Conservation (phyloP, 768 basidiomycete genomes). For the Lactarius psammicola region DNA sequence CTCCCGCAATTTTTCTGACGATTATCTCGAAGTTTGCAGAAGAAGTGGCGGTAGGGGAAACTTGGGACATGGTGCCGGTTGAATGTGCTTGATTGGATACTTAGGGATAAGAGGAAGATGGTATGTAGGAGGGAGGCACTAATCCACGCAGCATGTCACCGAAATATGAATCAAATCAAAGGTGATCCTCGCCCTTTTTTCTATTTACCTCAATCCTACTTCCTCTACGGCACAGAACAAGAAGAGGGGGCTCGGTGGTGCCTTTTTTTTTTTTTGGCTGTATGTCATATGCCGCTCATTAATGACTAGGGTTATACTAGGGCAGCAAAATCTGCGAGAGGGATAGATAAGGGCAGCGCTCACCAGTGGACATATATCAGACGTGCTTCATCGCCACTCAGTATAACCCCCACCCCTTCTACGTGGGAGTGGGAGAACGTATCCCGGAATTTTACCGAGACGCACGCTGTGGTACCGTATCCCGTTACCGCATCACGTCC, state of each 20-base stretch:
- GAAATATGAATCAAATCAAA: too few species aligned
- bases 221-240: neutral
- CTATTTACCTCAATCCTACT: too few species aligned
- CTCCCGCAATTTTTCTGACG: too few species aligned
- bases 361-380: neutral
- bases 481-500: neutral
- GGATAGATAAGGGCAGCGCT: neutral
- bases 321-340: slow-evolving; percentile 28
- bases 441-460: neutral
- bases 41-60: too few species aligned
- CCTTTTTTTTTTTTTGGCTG: slow-evolving; percentile 30
- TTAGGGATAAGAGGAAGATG: too few species aligned
- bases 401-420: neutral
- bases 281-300: slow-evolving; percentile 29
- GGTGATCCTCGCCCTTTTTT: too few species aligned
- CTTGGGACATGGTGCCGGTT: too few species aligned
- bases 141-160: too few species aligned
- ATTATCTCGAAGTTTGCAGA: too few species aligned
- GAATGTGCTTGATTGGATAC: too few species aligned
- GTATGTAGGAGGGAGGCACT: too few species aligned
- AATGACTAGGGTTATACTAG: slow-evolving; percentile 29
- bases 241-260: slow-evolving; percentile 24
- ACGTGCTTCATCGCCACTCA: neutral
- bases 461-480: neutral
- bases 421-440: too few species aligned